Base-by-base conservation (phyloP, 2,329 filamentous ascomycete species). In the Neonectria neomacrospora region DNA sequence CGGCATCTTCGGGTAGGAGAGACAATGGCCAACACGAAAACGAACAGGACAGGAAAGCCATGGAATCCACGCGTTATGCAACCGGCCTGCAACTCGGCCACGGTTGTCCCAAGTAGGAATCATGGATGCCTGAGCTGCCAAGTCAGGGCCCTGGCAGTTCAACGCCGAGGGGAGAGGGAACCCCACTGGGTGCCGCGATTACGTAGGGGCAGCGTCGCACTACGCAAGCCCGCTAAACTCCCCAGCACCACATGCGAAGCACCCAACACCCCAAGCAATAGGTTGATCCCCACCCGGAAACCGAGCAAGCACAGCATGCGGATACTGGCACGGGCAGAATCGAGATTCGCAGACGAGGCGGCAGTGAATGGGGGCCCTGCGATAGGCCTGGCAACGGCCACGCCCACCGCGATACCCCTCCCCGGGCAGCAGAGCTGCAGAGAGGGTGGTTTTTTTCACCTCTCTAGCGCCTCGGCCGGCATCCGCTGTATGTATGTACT, bases 161-260 rank as follows among this genome's bases (percentile, higher is more conserved):
- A 56, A 63, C 53, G 58, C 53, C 53, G 52, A 61, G 47, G 50
- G 32, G 37, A 58, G 20, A 37, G 12, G 34, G 32, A 51, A 44
- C 64, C 61, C 64, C 62, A 61, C 58, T 26, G 37, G 56, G 54
- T 37, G 32, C 54, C 58, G 64, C 61, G 61, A 62, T 65, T 66
- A 65, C 64, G 64, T 66, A 64, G 64, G 51, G 61, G 64, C 11
- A 30, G 41, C 39, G 50, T 39, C 34, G 18, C 16, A 23, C 23
- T n/a, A 51, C n/a, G 53, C 32, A 32, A 44, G 47, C 30, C 59
- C 53, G 41, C 48, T 48, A 52, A 58, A 47, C 37, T 44, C 20
- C 23, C 52, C 37, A 44, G 22, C 16, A 9, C 26, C 47, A n/a
- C 12, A 20, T 47, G 44, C 22, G 10, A 47, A 23, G 44, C 22